Base-by-base conservation (phyloP, 148 eudicot species). In the Talinum fruticosum region DNA sequence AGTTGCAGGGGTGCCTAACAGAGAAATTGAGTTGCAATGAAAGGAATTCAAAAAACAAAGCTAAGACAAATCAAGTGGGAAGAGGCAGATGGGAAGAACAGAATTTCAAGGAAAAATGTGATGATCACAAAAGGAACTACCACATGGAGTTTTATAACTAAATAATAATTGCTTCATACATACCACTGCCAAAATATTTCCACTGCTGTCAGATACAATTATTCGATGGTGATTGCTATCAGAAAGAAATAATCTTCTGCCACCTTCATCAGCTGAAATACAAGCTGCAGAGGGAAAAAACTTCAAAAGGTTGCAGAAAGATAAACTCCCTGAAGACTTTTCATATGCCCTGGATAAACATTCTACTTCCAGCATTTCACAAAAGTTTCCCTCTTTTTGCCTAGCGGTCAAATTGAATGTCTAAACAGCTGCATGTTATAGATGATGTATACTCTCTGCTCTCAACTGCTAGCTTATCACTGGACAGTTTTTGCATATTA, bases 181-280 rank as follows among this genome's bases (percentile, higher is more conserved):
- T 88, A 96, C 99, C 87, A 79, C 88, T 37, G 90, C 99, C 82
- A 91, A 85, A 86, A 96, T 89, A 68, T 84, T 89, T 81, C 97
- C 97, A 51, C 72, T 76, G 75, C 83, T 85, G 80, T 91, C 87
- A 64, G 86, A 87, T 78, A 96, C 80, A 76, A 96, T 84, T 41
- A 96, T 82, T 35, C 99, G 89, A 78, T 96, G 99, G 80, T 91
- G 97, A 84, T 93, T 93, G 84, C 71, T 84, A 81, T 96, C 99
- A 44, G 99, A 96, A 78, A 96, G 93, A 85, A 93, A 96, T 80
- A 91, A 75, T 70, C 88, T 87, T 44, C 75, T 76, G 76, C 90
- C 89, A 79, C 74, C 53, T 81, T 82, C 93, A 85, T 96, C 97
- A 69, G 85, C 86, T 66, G 96, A 90, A 73, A 96, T 90, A 86